phyloP scores from a whole-genome alignment of 768 basidiomycete species.

The Kwoniella dejecticola region DNA sequence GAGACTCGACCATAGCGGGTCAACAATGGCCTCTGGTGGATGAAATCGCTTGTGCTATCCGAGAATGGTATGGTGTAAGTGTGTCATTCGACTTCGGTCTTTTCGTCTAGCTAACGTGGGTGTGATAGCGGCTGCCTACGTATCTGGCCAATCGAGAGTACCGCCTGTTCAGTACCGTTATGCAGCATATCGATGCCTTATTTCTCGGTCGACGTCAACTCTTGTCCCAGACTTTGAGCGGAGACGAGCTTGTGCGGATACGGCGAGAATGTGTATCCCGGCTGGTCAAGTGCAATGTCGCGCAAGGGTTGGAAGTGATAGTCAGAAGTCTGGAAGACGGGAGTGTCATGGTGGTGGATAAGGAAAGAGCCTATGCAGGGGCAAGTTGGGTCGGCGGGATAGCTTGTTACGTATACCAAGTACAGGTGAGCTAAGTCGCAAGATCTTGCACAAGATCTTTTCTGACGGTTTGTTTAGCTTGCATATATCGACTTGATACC shows the following conservation, averaged over 20 bases:
- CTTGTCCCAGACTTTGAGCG: constrained; percentile 79
- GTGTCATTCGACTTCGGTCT: no score
- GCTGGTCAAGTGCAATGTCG: constrained; percentile 84
- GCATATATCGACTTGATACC: constrained; percentile 53
- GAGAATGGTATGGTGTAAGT: constrained; percentile 76
- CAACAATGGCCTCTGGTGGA: constrained; percentile 85
- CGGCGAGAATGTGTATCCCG: constrained; percentile 82
- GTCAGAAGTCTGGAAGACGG: constrained; percentile 95
- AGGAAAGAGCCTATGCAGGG: constrained; percentile 64
- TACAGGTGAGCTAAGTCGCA: constrained; percentile 52
- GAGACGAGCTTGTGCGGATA: constrained; percentile 79
- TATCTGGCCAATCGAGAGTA: constrained; percentile 89
- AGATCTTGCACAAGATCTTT: no score
- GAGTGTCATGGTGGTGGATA: constrained; percentile 83
- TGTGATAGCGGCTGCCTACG: constrained; percentile 74
- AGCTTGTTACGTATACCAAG: constrained; percentile 72
- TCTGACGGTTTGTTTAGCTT: no score
- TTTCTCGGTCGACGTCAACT: constrained; percentile 90
- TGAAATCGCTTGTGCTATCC: constrained; percentile 92
- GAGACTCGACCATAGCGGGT: constrained; percentile 88
- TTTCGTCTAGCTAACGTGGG: no score
- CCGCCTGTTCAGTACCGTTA: constrained; percentile 79
- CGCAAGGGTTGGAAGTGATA: constrained; percentile 89
- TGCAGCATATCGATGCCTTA: constrained; percentile 84
- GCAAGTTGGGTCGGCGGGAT: constrained; percentile 43